Evolutionary conservation across 371 early-diverging fungal species (phyloP).

Genomic region (Lichtheimia ramosa): DNA sequence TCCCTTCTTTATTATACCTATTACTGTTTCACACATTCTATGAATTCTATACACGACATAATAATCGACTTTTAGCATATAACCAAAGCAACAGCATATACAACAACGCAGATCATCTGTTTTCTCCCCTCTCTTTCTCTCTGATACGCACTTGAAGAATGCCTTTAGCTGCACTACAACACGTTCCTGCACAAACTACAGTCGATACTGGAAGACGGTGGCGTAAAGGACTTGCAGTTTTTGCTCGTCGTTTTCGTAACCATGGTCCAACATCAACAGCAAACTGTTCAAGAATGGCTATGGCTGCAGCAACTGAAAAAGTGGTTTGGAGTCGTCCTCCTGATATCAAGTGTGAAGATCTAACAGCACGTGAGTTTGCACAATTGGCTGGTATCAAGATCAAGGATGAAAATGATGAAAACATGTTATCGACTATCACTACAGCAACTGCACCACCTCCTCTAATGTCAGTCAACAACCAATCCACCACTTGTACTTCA

Average conservation of each 20-base stretch:
- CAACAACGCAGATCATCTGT: too few species aligned
- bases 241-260: background rate
- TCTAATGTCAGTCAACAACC: background rate
- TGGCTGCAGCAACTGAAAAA: conserved; percentile 28
- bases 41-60: too few species aligned
- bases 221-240: conserved; percentile 16
- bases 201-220: conserved; percentile 8
- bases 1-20: conserved; percentile 5
- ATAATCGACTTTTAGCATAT: too few species aligned
- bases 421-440: background rate
- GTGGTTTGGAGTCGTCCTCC: conserved; percentile 14
- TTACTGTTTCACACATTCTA: background rate
- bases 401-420: conserved; percentile 2
- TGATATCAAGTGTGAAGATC: conserved; percentile 23
- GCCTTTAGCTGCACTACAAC: conserved; percentile 20
- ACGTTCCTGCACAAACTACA: conserved; percentile 16
- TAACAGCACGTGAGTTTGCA: conserved; percentile 32
- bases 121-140: background rate
- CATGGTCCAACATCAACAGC: background rate
- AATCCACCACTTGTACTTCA: conserved; percentile 4
- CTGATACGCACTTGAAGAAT: conserved; percentile 3
- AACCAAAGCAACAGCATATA: too few species aligned
- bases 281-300: conserved; percentile 10
- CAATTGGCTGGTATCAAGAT: conserved; percentile 29
- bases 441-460: conserved; percentile 2